phyloP scores from a whole-genome alignment of 305 asterid species.

The Plantago lanceolata region DNA sequence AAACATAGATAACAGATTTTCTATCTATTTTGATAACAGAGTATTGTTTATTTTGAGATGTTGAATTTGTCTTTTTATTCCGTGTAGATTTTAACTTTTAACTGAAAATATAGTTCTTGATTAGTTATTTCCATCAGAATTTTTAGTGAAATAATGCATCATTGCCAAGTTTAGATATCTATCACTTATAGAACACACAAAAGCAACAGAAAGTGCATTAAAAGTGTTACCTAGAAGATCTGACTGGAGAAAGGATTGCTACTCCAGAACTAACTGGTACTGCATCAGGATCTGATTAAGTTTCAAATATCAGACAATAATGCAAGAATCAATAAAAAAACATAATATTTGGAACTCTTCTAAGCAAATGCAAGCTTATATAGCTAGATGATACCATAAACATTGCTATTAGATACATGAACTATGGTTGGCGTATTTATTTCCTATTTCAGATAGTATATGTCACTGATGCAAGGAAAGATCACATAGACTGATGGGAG shows the following conservation, averaged over 20 bases:
- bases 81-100: too few relatives aligned
- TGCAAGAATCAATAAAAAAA: background rate
- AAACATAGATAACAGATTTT: background rate
- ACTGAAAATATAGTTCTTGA: background rate
- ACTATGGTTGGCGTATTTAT: background rate
- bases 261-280: background rate
- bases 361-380: background rate
- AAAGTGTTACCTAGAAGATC: background rate
- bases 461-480: conserved; percentile 29
- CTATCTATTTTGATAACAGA: background rate
- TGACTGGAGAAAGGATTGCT: background rate
- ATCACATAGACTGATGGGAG: conserved; percentile 39
- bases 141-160: background rate
- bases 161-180: background rate
- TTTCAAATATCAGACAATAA: background rate
- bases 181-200: background rate
- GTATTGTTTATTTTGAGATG: background rate
- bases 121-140: background rate
- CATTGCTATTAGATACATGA: background rate
- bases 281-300: background rate
- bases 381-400: background rate
- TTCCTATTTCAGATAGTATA: conserved; percentile 23
- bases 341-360: background rate
- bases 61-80: background rate
- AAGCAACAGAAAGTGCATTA: background rate